Evolutionary conservation across 2,329 filamentous ascomycete species (phyloP).

Genomic region (Calonectria pteridis): DNA sequence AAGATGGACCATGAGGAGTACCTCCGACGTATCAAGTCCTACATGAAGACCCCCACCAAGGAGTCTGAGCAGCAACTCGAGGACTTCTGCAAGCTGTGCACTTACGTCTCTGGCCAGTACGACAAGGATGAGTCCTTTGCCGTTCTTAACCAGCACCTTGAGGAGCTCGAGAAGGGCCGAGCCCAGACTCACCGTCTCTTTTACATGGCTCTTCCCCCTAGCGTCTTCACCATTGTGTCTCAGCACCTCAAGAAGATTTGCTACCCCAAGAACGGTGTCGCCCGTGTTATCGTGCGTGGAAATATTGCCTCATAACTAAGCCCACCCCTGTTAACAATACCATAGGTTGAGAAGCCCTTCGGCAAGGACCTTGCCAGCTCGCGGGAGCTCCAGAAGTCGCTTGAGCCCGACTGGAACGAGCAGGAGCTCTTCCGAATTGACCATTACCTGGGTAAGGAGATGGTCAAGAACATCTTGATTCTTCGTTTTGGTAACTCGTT

Average conservation of each 20-base stretch:
- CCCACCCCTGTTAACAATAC: conserved; percentile 36
- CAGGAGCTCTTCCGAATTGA: conserved; percentile 99
- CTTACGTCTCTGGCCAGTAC: conserved; percentile 97
- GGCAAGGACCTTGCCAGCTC: conserved; percentile 97
- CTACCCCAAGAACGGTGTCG: conserved; percentile 91
- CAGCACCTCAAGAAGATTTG: conserved; percentile 98
- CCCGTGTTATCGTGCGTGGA: conserved; percentile 84
- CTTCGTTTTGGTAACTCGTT: conserved; percentile 99
- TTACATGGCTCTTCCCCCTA: conserved; percentile 99
- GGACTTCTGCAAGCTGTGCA: conserved; percentile 88
- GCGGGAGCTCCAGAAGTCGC: conserved; percentile 91
- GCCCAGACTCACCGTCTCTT: conserved; percentile 92
- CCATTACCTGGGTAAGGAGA: conserved; percentile 99
- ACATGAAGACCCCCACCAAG: conserved; percentile 99
- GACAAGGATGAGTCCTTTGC: conserved; percentile 96
- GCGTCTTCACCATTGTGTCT: conserved; percentile 97
- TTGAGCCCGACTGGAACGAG: conserved; percentile 98
- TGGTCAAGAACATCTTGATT: conserved; percentile 99
- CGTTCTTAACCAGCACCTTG: conserved; percentile 85
- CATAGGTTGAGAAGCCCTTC: conserved; percentile 97
- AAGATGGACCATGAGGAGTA: conserved; percentile 99
- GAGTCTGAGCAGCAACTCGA: conserved; percentile 96
- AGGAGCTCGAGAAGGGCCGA: conserved; percentile 84
- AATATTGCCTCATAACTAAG: conserved; percentile 49
- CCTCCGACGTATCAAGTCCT: conserved; percentile 92